Evolutionary conservation across 2,329 filamentous ascomycete genomes (phyloP), one percentile per base, ranked within the genome.

Genomic region (Trichoderma atrobrunneum): DNA sequence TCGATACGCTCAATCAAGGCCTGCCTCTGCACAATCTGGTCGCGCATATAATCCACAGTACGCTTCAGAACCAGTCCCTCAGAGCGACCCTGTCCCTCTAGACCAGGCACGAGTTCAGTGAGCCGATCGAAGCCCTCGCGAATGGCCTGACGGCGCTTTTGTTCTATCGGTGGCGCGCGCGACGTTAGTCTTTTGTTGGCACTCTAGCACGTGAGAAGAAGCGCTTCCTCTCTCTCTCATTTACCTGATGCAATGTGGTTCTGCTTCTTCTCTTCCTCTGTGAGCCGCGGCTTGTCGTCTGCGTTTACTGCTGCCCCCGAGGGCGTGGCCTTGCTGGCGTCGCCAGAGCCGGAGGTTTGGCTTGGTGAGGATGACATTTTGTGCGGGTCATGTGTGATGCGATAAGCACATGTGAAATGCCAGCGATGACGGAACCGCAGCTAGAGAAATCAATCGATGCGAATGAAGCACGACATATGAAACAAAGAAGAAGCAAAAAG

Each of bases 101-200:
- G 86, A 0, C 93, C 93, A 0, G 94, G 94, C 1, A 97, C 93
- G 36, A 97, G 86, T 68, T 91, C 88, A 18, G 93, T 93, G 30
- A 97, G 87, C 39, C 90, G 88, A 80, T 97, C 93, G 80, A 97
- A 97, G 71, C 92, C 93, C 72, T 93, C 90, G 61, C 94, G 88
- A 75, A 97, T 97, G 16, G 92, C 92, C 73, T 84, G 80, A 34
- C 84, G 79, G 48, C 84, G 80, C 75, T 86, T 84, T 76, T 85
- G 80, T 78, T 86, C 82, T 85, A 71, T 28, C 6, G 5, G 28
- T 12, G 10, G 18, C n/a, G 56, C 16, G 56, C 18, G 28, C 18
- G 43, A 70, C 59, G 71, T 78, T 68, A 77, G 74, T 28, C 16
- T 26, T 54, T 21, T 21, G 18, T n/a, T 48, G 43, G 43, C 43